phyloP scores from a whole-genome alignment of 2,329 filamentous ascomycete species.

The Penicillium sp. region DNA sequence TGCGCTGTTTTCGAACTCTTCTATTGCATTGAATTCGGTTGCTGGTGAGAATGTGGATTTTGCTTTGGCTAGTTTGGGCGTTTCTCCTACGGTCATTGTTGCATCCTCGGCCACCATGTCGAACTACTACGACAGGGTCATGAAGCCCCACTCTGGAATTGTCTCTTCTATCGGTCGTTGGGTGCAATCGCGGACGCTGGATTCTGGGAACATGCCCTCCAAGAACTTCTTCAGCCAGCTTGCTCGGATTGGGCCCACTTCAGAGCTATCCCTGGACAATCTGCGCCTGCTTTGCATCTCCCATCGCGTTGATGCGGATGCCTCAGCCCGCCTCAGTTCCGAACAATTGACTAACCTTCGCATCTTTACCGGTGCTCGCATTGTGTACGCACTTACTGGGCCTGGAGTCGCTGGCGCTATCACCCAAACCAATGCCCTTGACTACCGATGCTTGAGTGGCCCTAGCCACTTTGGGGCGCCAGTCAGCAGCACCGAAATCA shows the following conservation, averaged over 20 bases:
- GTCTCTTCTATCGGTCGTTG: constrained; percentile 68
- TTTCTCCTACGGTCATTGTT: constrained; percentile 79
- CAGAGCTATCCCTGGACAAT: constrained; percentile 56
- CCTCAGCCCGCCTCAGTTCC: constrained; percentile 63
- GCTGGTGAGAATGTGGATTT: constrained; percentile 71
- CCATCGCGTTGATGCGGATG: constrained; percentile 63
- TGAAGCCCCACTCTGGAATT: constrained; percentile 58
- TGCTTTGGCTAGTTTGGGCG: constrained; percentile 65
- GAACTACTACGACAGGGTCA: constrained; percentile 63
- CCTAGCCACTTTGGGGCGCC: constrained; percentile 77
- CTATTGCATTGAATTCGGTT: constrained; percentile 84
- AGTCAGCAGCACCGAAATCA: constrained; percentile 73
- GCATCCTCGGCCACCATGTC: constrained; percentile 71
- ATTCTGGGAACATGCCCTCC: constrained; percentile 70
- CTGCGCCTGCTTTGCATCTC: constrained; percentile 78
- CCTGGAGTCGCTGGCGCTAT: constrained; percentile 83
- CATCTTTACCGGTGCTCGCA: constrained; percentile 72
- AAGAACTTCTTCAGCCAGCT: constrained; percentile 58
- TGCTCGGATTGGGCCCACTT: constrained; percentile 37
- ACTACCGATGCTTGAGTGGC: constrained; percentile 63
- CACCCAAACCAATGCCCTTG: constrained; percentile 81
- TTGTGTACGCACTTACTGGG: constrained; percentile 81
- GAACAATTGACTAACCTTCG: constrained; percentile 74
- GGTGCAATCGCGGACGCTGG: constrained; percentile 67
- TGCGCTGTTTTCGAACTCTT: constrained; percentile 79